Base-by-base conservation (phyloP, 139 green algal genomes). In the Asterochloris sp. region DNA sequence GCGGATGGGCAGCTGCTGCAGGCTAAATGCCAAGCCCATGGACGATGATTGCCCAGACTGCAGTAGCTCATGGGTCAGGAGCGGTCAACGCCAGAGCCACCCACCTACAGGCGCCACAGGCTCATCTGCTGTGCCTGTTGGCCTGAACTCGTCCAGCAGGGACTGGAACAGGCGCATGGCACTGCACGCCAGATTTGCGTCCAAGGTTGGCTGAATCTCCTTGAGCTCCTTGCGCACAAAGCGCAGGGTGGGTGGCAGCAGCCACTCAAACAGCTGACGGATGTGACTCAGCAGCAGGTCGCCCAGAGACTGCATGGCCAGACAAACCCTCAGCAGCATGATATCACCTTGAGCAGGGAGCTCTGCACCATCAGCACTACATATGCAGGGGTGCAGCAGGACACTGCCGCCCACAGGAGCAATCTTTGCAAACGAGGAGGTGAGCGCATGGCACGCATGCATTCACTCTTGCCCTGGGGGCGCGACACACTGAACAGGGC, bases 191-290 rank as follows among this genome's bases (percentile, higher is more conserved):
- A 95, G 80, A 62, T 85, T 89, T 10, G 87, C 87, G 77, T 94
- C 90, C 79, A 91, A 80, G n/a, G 88, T 96, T 64, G 92, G 91
- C 64, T 83, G 87, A 19, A 93, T 83, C 87, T 96, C 92, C 83
- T 93, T 92, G 62, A 92, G 83, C 67, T 93, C 85, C 64, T 90
- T 88, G 21, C 89, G 83, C 73, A 94, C 83, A 81, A 94, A 95
- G 60, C 86, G 76, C 83, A 96, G 84, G 82, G 86, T 91, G 2
- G 86, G 71, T 4, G 89, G 90, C 83, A 96, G 74, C 62, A 91
- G 74, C 90, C 89, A 94, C 21, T 91, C 83, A 80, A 95, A 93
- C 69, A 95, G 85, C 54, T 76, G 23, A 82, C 91, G 81, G 12
- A 95, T 81, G 75, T 88, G 88, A 17, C 74, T 76, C 26, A 85